Conservation (phyloP, 441 rosid species). For the Erysimum cheiri region DNA sequence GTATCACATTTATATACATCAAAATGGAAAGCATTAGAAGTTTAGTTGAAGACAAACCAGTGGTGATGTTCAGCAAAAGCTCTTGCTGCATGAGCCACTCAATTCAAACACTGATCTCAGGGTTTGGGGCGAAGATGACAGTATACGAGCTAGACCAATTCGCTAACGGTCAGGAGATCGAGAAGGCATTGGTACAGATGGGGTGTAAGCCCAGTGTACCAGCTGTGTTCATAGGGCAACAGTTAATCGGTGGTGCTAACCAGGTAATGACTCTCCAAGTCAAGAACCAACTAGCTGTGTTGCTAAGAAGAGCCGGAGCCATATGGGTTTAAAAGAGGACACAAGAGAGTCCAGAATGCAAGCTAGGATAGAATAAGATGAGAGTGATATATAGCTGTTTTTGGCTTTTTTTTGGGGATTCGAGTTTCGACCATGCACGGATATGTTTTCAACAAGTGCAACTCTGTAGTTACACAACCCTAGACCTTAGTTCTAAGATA, state of each 20-base stretch:
- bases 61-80: conserved; percentile 84
- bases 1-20: conserved; percentile 28
- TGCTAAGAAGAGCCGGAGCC: conserved; percentile 77
- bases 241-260: conserved; percentile 73
- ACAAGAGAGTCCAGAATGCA: conserved; percentile 20
- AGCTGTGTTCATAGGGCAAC: conserved; percentile 73
- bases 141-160: conserved; percentile 76
- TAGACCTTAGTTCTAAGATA: conserved; percentile 19
- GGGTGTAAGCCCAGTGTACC: conserved; percentile 70
- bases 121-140: conserved; percentile 73
- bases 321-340: conserved; percentile 59
- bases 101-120: conserved; percentile 58
- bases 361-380: conserved; percentile 37
- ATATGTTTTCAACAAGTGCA: conserved; percentile 42
- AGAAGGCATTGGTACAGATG: conserved; percentile 57
- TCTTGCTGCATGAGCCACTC: conserved; percentile 79
- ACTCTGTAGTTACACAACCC: conserved; percentile 21
- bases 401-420: conserved; percentile 1
- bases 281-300: conserved; percentile 54
- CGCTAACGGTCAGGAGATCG: conserved; percentile 66
- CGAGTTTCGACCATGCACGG: conserved; percentile 32
- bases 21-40: conserved; percentile 49
- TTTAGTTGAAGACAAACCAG: conserved; percentile 66
- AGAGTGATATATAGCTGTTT: conserved; percentile 11
- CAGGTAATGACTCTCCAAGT: conserved; percentile 81